Evolutionary conservation across 116 monocot genomes (phyloP).

Genomic region (Phalaenopsis hybrid): DNA sequence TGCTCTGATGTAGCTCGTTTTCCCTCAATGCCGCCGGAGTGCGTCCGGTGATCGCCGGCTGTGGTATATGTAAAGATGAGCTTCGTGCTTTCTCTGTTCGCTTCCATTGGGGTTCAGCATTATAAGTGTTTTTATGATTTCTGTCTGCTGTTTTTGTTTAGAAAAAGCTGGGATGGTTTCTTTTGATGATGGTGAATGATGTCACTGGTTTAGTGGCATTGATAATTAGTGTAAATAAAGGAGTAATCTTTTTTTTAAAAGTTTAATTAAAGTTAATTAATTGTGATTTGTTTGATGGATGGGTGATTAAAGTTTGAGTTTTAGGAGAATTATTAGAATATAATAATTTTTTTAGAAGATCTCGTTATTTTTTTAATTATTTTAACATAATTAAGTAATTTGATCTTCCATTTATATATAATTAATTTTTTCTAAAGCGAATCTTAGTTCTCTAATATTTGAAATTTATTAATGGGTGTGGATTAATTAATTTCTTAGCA

Average conservation of each 20-base stretch:
- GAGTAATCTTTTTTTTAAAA: too few species aligned
- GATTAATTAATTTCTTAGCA: too few species aligned
- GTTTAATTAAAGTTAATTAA: too few species aligned
- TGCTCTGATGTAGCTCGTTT: conserved; percentile 43
- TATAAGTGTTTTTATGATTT: not conserved
- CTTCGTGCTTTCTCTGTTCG: not conserved
- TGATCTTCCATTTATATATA: too few species aligned
- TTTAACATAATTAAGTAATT: too few species aligned
- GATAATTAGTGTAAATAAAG: not conserved
- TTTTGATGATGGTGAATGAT: not conserved
- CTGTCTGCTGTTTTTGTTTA: not conserved
- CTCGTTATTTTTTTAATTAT: too few species aligned
- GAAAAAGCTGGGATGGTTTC: not conserved
- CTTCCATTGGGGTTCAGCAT: not conserved
- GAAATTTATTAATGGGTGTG: too few species aligned
- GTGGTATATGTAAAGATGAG: not conserved
- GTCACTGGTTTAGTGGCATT: conserved; percentile 2
- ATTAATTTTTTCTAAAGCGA: too few species aligned
- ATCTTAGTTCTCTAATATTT: too few species aligned
- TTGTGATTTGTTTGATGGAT: too few species aligned
- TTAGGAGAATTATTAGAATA: not conserved
- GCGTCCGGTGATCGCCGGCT: conserved; percentile 10
- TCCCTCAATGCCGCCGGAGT: conserved; percentile 34
- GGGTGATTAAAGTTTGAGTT: too few species aligned
- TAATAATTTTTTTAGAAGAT: too few species aligned